Base-by-base conservation (phyloP, 2,329 filamentous ascomycete species). In the Paecilomyces sp. region DNA sequence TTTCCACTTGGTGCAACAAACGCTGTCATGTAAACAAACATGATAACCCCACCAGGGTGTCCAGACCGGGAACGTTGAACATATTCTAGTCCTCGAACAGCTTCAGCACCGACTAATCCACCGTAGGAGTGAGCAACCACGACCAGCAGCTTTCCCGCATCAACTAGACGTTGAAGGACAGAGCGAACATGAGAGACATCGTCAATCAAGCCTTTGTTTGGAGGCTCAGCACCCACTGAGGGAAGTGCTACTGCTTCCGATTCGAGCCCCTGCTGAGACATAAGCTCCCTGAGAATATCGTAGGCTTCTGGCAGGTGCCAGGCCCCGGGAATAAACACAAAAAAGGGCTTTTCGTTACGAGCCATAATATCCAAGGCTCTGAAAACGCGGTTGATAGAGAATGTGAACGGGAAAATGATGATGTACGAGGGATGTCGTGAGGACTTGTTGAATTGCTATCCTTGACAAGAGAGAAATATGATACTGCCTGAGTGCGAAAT, bases 281-380 rank as follows among this genome's bases (percentile, higher is more conserved):
- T 69, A 7, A 65, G 62, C 13, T 67, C 59, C 1, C 68, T 67
- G 3, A 76, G 61, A 0, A 59, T 56, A 28, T 73, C 63, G 58
- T 73, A 78, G 55, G 65, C 64, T 41, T 65, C 65, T 2, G 75
- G 67, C 0, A 62, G 57, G 58, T 79, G 76, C 73, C 74, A 78
- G 12, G 74, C 75, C 7, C 76, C 77, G 0, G 75, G 74, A 9
- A 73, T 70, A 4, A 79, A 64, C 24, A 78, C 65, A 12, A 61
- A 61, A 0, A 66, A 13, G 7, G 25, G 56, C 36, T 30, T 41
- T 30, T 30, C 28, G 8, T 47, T 13, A 15, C 11, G 8, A 36
- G 55, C 41, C 41, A 47, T 47, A 28, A 28, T 28, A 28, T 28
- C 25, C 25, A 28, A 28, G 6, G 6, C 25, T 28, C 25, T 28